These are phyloP conservation scores for Gyrodon lividus DNA, from an alignment of 768 basidiomycete genomes.

Conservation along the genomic window DNA sequence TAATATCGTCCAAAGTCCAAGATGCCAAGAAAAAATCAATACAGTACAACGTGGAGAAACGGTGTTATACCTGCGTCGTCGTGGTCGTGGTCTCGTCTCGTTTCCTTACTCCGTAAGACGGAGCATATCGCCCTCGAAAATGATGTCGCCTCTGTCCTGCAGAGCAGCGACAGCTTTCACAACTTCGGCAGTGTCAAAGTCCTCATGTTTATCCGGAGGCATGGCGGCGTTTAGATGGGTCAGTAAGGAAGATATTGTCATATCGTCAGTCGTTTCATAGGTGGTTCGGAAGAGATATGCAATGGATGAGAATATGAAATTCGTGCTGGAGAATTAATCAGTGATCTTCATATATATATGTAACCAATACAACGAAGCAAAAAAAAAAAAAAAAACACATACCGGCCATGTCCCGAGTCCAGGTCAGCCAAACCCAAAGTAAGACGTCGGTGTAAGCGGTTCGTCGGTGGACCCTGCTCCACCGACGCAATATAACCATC, in stretches of 20 bases:
- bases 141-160: constrained; percentile 46
- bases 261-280: constrained; percentile 63
- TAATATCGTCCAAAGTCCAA: constrained; percentile 22
- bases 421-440: constrained; percentile 51
- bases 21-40: constrained; percentile 18
- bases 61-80: background rate
- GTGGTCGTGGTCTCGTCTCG: too few species aligned
- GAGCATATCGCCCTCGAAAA: constrained; percentile 51
- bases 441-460: constrained; percentile 27
- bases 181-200: constrained; percentile 77
- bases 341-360: constrained; percentile 3
- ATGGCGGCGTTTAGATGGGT: constrained; percentile 75
- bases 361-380: background rate
- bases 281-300: constrained; percentile 66
- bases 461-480: constrained; percentile 16
- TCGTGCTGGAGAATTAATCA: constrained; percentile 38
- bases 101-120: constrained; percentile 26
- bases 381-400: constrained; percentile 26
- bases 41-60: too few species aligned
- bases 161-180: constrained; percentile 46
- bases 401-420: constrained; percentile 61
- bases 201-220: constrained; percentile 77
- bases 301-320: constrained; percentile 62
- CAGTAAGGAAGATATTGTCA: constrained; percentile 66
- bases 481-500: constrained; percentile 15